Base-by-base conservation (phyloP, 331 rosid genomes). In the Arachis monticola region DNA sequence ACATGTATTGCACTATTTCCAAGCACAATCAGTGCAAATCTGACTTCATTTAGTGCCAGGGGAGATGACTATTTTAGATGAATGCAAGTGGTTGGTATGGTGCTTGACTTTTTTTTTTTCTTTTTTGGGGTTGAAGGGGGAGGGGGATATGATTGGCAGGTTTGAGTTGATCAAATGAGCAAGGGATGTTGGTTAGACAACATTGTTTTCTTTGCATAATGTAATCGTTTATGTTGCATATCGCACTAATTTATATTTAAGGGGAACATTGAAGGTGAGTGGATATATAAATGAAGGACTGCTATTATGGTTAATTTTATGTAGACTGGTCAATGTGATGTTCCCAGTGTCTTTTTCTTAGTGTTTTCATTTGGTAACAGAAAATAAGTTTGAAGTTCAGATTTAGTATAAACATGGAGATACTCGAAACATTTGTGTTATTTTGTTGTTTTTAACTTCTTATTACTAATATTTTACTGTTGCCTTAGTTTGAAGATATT, bases 271-370 rank as follows among this genome's bases (percentile, higher is more conserved):
- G 52, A n/a, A 65, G 57, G 41, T 65, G 44, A 79, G 65, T 64
- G 42, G 30, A 79, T 35, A 10, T 51, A 60, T 73, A 51, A 67
- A 51, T 58, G 45, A 51, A 60, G 38, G 32, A 51, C 40, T 60
- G 4, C 3, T 52, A 13, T 66, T 32, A 30, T 53, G 68, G 61
- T 44, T 32, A 67, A 8, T 67, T 27, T 45, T 45, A 67, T 31
- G 42, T 60, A 59, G 52, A 66, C 41, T 65, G 41, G 71, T 51
- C 27, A 53, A 22, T 60, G 76, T 53, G 60, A 67, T 52, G 11
- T 22, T 56, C 72, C 60, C 10, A 57, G 52, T 62, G 22, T 55
- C 69, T 22, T 55, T 62, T 74, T 63, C 76, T 57, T 69, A 58
- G 45, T 1, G 12, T 17, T 57, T 64, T 69, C 45, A n/a, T 74